Conservation (phyloP, 2,329 filamentous ascomycete species). For the Pestalotiopsis sp. region DNA sequence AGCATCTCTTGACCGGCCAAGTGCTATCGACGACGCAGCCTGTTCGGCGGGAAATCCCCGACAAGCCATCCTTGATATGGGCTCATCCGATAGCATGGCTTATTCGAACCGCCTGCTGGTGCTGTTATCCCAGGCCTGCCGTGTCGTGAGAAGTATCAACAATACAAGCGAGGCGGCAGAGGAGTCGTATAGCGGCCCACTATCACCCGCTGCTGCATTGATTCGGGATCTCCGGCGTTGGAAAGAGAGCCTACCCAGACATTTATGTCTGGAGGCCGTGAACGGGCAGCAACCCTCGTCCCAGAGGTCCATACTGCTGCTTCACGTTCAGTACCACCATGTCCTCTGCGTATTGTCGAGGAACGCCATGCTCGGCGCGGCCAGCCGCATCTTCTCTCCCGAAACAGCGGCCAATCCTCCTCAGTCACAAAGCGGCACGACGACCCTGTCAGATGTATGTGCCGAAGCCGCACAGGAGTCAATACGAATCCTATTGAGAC, state of each 20-base stretch:
- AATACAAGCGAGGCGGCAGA: slow-evolving; percentile 21
- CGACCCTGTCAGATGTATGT: slow-evolving; percentile 37
- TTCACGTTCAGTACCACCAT: slow-evolving; percentile 43
- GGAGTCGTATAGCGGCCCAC: slow-evolving; percentile 37
- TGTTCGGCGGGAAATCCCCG: slow-evolving; percentile 36
- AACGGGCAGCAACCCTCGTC: slow-evolving; percentile 34
- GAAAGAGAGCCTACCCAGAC: slow-evolving; percentile 38
- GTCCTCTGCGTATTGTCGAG: slow-evolving; percentile 39
- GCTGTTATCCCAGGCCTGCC: slow-evolving; percentile 39
- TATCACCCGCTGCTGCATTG: slow-evolving; percentile 39
- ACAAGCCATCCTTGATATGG: slow-evolving; percentile 36
- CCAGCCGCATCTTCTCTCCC: slow-evolving; percentile 15
- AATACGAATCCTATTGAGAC: slow-evolving; percentile 34
- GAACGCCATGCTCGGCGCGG: slow-evolving; percentile 38
- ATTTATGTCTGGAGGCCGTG: slow-evolving; percentile 35
- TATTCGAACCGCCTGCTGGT: slow-evolving; percentile 39
- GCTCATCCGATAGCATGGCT: slow-evolving; percentile 38
- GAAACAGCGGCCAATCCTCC: slow-evolving; percentile 21
- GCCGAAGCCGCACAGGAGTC: slow-evolving; percentile 37
- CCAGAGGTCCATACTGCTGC: slow-evolving; percentile 38
- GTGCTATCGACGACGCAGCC: slow-evolving; percentile 40
- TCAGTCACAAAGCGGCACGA: slow-evolving; percentile 28
- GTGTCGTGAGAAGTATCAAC: slow-evolving; percentile 33
- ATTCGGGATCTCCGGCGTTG: slow-evolving; percentile 41
- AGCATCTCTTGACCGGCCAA: slow-evolving; percentile 44